phyloP scores from a whole-genome alignment of 2,329 filamentous ascomycete species.

The Phialocephala subalpina region DNA sequence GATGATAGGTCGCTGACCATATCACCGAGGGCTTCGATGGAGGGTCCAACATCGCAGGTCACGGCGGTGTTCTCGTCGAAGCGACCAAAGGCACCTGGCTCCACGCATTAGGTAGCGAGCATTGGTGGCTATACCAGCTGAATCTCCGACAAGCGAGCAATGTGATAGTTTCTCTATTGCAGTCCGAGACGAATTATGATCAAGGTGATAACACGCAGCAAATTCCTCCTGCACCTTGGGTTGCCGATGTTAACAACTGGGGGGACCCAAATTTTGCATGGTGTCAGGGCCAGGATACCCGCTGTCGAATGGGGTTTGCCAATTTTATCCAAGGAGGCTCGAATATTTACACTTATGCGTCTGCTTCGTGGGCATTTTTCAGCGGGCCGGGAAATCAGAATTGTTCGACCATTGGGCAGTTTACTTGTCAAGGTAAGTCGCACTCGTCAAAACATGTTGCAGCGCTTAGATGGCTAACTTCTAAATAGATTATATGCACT shows the following conservation, averaged over 20 bases:
- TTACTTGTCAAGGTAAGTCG: too few species aligned
- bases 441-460: too few species aligned
- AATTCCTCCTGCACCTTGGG: slow-evolving; percentile 10
- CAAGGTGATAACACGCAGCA: slow-evolving; percentile 15
- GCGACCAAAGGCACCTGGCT: slow-evolving; percentile 12
- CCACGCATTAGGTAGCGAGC: slow-evolving; percentile 11
- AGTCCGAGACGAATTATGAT: slow-evolving; percentile 17
- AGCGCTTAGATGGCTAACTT: not conserved
- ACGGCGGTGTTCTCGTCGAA: slow-evolving; percentile 14
- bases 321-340: slow-evolving; percentile 11
- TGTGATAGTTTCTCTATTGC: slow-evolving; percentile 7
- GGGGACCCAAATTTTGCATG: slow-evolving; percentile 16
- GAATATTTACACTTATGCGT: slow-evolving; percentile 17
- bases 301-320: slow-evolving; percentile 12
- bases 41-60: slow-evolving; percentile 7
- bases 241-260: slow-evolving; percentile 9
- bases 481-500: slow-evolving; percentile 14
- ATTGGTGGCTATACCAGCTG: slow-evolving; percentile 17
- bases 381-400: not conserved
- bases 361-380: slow-evolving; percentile 10
- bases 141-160: slow-evolving; percentile 11
- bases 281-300: not conserved
- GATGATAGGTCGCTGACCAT: slow-evolving; percentile 19
- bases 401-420: not conserved
- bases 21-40: slow-evolving; percentile 16